These are phyloP conservation scores for Dictyostelium purpureum DNA, from an alignment of 78 protist species.

Conservation along the genomic window DNA sequence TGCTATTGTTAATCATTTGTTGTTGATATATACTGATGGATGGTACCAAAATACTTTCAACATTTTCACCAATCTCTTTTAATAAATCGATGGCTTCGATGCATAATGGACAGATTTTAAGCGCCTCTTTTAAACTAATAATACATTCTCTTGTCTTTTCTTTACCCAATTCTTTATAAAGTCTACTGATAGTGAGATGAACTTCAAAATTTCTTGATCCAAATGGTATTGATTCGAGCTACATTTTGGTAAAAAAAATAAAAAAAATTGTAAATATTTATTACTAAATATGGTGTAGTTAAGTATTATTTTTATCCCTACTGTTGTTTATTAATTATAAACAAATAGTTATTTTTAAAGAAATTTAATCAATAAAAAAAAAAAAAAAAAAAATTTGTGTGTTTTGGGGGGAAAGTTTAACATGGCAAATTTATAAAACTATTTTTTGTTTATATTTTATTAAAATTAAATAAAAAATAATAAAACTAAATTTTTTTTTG, in stretches of 20 bases:
- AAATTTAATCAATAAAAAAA: no score
- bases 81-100: constrained; percentile 54
- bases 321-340: not conserved
- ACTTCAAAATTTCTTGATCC: constrained; percentile 14
- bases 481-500: no score
- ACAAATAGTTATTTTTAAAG: no score
- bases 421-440: no score
- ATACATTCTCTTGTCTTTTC: constrained; percentile 58
- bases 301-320: not conserved
- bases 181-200: constrained; percentile 46
- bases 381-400: no score
- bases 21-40: not conserved
- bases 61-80: constrained; percentile 61
- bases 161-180: constrained; percentile 52
- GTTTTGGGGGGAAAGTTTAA: no score
- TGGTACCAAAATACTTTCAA: constrained; percentile 24
- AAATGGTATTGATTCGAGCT: constrained; percentile 59
- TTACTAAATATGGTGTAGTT: not conserved
- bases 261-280: not conserved
- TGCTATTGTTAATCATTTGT: not conserved
- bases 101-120: constrained; percentile 67
- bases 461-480: no score
- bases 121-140: constrained; percentile 30
- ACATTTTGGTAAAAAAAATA: not conserved
- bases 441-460: no score